phyloP scores from a whole-genome alignment of 805 yeast genomes.

The Brettanomyces bruxellensis region DNA sequence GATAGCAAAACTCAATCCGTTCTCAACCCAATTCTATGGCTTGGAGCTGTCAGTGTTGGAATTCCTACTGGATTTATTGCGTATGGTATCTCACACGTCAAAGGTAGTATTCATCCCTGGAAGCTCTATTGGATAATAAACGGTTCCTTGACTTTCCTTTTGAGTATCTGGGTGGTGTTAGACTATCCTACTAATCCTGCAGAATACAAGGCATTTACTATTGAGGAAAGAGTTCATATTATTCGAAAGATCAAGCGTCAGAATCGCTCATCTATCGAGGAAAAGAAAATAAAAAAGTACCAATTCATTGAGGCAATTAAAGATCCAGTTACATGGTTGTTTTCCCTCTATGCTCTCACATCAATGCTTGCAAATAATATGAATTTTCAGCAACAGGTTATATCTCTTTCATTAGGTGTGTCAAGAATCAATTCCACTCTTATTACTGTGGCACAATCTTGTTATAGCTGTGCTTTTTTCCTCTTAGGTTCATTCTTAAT shows the following conservation, averaged over 20 bases:
- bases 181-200: slow-evolving; percentile 47
- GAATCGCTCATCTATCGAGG: slow-evolving; percentile 30
- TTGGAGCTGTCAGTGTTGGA: slow-evolving; percentile 35
- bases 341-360: slow-evolving; percentile 17
- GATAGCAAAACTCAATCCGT: slow-evolving; percentile 32
- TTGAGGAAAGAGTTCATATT: slow-evolving; percentile 26
- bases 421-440: slow-evolving; percentile 11
- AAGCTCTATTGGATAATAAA: slow-evolving; percentile 38
- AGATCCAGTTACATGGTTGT: slow-evolving; percentile 37
- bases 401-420: slow-evolving; percentile 11
- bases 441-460: slow-evolving; percentile 16
- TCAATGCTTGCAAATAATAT: slow-evolving; percentile 16
- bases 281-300: slow-evolving; percentile 31
- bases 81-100: slow-evolving; percentile 15
- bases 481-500: slow-evolving; percentile 12
- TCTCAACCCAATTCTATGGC: slow-evolving; percentile 17
- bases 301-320: slow-evolving; percentile 37
- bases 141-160: slow-evolving; percentile 40
- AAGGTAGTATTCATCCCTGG: slow-evolving; percentile 29
- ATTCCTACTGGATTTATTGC: slow-evolving; percentile 31
- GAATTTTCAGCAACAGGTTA: slow-evolving; percentile 11
- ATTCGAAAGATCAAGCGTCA: slow-evolving; percentile 29
- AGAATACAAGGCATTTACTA: slow-evolving; percentile 34
- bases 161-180: slow-evolving; percentile 25
- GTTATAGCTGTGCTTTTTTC: slow-evolving; percentile 13